Evolutionary conservation across 768 basidiomycete species (phyloP).

Genomic region (Leccinum pellstonianum): DNA sequence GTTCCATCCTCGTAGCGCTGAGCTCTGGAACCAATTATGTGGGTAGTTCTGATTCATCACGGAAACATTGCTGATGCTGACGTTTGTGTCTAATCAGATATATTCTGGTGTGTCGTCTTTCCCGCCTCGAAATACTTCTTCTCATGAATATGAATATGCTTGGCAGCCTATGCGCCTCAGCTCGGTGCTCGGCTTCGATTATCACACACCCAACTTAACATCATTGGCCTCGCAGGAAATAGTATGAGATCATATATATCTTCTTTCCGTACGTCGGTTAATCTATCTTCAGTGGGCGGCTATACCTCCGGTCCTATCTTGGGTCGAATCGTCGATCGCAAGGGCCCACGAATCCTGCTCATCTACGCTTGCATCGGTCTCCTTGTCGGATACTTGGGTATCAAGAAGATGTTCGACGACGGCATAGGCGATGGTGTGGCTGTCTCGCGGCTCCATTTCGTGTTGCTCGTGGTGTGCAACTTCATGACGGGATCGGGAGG

Average conservation of each 20-base stretch:
- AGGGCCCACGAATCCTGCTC: constrained; percentile 71
- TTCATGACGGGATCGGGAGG: constrained; percentile 79
- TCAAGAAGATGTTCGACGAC: constrained; percentile 62
- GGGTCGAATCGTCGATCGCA: constrained; percentile 74
- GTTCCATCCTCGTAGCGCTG: constrained; percentile 58
- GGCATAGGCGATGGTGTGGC: constrained; percentile 41
- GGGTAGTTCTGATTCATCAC: constrained; percentile 25
- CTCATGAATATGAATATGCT: neutral
- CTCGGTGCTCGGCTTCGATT: constrained; percentile 74
- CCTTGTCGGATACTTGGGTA: constrained; percentile 72
- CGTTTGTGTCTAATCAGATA: constrained; percentile 17
- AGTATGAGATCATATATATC: constrained; percentile 38
- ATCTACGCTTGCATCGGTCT: constrained; percentile 56
- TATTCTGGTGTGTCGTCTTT: constrained; percentile 28
- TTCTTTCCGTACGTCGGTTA: neutral
- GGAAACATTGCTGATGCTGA: constrained; percentile 18
- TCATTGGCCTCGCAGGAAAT: constrained; percentile 80
- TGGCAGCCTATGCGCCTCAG: constrained; percentile 80
- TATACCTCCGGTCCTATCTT: constrained; percentile 74
- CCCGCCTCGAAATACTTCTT: too few relatives aligned
- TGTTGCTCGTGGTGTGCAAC: constrained; percentile 56
- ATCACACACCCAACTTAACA: constrained; percentile 77
- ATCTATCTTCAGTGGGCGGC: constrained; percentile 56
- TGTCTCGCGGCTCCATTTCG: constrained; percentile 44
- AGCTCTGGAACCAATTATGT: constrained; percentile 78